Evolutionary conservation across 306 rosid species (phyloP).

Genomic region (Rosa rugosa): DNA sequence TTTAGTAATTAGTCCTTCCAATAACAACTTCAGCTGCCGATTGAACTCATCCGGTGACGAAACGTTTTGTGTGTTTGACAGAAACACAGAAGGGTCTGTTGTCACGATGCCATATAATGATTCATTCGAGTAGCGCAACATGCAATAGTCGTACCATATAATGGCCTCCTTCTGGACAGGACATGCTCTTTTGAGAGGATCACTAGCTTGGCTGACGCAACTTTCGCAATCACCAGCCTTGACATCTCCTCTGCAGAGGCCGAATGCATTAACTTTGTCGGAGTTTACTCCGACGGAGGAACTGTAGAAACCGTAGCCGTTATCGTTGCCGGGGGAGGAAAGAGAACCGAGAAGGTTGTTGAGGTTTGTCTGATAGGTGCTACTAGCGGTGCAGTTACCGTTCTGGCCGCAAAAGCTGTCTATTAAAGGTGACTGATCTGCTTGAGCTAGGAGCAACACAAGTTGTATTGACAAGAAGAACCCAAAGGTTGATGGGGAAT

Average conservation of each 20-base stretch:
- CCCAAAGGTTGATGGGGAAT: neutral
- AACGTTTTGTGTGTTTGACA: neutral
- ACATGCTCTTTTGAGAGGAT: neutral
- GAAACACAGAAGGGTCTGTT: neutral
- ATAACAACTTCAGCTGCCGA: neutral
- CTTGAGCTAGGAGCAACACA: neutral
- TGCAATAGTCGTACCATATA: conserved; percentile 17
- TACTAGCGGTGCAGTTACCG: neutral
- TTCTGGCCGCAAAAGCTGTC: neutral
- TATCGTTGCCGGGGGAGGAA: neutral
- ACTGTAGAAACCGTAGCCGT: neutral
- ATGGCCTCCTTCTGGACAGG: conserved; percentile 19
- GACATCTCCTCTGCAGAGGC: conserved; percentile 2
- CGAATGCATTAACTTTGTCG: neutral
- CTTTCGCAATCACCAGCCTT: neutral
- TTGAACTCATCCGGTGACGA: neutral
- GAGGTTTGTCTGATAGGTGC: neutral
- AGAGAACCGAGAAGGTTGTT: neutral
- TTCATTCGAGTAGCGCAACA: conserved; percentile 28
- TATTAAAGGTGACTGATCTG: neutral
- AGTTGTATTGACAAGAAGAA: neutral
- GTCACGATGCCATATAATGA: neutral
- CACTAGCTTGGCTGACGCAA: neutral
- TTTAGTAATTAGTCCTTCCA: neutral
- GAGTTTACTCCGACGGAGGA: neutral